Percentiles rank a stretch among this genome's conserved stretches.
Evolutionary conservation across 2,329 filamentous ascomycete species (phyloP).

Genomic region (Rutstroemia sp.): DNA sequence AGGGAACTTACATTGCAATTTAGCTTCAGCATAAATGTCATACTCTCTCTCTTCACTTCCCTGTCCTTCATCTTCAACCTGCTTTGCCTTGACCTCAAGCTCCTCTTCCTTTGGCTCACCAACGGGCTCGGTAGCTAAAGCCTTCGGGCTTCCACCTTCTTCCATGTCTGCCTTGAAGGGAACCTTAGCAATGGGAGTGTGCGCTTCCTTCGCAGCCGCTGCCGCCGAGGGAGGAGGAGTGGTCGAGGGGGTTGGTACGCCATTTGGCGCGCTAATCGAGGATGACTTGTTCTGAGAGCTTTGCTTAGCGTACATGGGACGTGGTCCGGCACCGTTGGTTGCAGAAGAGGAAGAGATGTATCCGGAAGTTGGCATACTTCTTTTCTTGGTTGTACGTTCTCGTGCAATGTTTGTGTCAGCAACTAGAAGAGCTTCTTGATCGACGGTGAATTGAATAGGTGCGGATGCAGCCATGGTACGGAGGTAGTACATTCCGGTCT

Average conservation of each 20-base stretch:
- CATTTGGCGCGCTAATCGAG: constrained; percentile 39
- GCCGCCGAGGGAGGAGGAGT: constrained; percentile 43
- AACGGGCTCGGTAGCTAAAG: constrained; percentile 64
- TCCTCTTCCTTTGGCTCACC: constrained; percentile 54
- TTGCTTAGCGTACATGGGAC: constrained; percentile 54
- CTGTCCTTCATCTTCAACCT: constrained; percentile 67
- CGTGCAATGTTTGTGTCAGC: constrained; percentile 72
- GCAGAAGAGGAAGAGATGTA: constrained; percentile 43
- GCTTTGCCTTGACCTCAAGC: constrained; percentile 47
- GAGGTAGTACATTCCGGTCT: constrained; percentile 99
- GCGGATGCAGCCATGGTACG: constrained; percentile 94
- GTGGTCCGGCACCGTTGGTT: constrained; percentile 46
- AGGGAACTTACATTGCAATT: constrained; percentile 66
- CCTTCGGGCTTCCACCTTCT: constrained; percentile 73
- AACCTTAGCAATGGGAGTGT: constrained; percentile 44
- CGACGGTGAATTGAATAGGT: constrained; percentile 98
- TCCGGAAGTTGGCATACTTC: constrained; percentile 45
- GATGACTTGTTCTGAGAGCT: constrained; percentile 7
- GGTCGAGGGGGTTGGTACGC: constrained; percentile 59
- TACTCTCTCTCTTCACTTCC: constrained; percentile 68
- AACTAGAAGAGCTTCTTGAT: constrained; percentile 88
- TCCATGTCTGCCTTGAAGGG: constrained; percentile 71
- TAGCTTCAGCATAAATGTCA: constrained; percentile 93
- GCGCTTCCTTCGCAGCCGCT: constrained; percentile 31
- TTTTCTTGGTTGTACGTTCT: constrained; percentile 58